Conservation (phyloP, 768 basidiomycete species). For the Xanthoconium purpureum region DNA sequence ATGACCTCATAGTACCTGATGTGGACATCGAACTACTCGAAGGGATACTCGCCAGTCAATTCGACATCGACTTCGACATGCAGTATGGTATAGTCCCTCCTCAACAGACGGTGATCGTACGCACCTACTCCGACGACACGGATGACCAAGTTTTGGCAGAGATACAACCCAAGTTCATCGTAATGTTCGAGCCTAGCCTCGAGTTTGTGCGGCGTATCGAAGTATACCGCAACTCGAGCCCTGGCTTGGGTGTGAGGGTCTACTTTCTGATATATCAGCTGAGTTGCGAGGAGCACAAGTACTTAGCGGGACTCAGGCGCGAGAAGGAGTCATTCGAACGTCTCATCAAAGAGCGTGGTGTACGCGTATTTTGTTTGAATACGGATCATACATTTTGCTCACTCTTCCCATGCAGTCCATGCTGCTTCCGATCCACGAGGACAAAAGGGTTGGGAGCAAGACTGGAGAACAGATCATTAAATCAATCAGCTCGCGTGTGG, state of each 20-base stretch:
- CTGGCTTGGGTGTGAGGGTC: slow-evolving; percentile 79
- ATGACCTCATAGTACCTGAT: slow-evolving; percentile 16
- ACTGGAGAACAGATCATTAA: slow-evolving; percentile 62
- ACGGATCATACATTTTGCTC: not conserved
- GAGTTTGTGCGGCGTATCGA: slow-evolving; percentile 92
- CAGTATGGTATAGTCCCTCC: slow-evolving; percentile 77
- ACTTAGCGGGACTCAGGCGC: slow-evolving; percentile 79
- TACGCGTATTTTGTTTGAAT: slow-evolving; percentile 39
- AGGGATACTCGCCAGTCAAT: slow-evolving; percentile 28
- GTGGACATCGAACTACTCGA: slow-evolving; percentile 24
- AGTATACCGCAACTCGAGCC: slow-evolving; percentile 84
- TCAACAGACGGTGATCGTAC: slow-evolving; percentile 78
- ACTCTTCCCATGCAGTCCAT: slow-evolving; percentile 58
- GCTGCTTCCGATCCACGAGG: slow-evolving; percentile 80
- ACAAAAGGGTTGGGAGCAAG: slow-evolving; percentile 40
- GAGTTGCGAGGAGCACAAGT: slow-evolving; percentile 94
- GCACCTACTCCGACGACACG: slow-evolving; percentile 87
- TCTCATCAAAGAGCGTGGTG: slow-evolving; percentile 88
- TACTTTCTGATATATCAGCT: slow-evolving; percentile 96
- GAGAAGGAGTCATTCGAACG: slow-evolving; percentile 95
- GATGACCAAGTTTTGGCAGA: slow-evolving; percentile 89
- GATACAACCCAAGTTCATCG: slow-evolving; percentile 84
- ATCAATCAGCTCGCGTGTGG: slow-evolving; percentile 80
- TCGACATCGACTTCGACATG: slow-evolving; percentile 63
- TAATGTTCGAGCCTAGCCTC: slow-evolving; percentile 94